phyloP scores from a whole-genome alignment of 352 stramenopile species.

The Phytopythium vexans region DNA sequence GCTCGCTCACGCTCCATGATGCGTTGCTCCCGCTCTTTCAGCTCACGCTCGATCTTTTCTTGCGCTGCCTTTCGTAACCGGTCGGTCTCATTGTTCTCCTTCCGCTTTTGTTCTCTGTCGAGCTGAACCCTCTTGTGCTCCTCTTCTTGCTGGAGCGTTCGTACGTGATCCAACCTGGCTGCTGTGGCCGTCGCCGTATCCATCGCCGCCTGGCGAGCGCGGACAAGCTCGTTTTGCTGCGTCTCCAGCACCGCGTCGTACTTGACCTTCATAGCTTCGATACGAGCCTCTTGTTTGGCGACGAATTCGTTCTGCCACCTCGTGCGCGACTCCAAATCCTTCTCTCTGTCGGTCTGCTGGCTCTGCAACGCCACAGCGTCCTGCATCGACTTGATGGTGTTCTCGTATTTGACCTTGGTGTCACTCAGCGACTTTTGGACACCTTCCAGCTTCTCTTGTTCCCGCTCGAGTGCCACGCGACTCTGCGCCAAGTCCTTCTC shows the following conservation, averaged over 20 bases:
- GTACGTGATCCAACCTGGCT: slow-evolving; percentile 47
- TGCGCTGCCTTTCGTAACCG: slow-evolving; percentile 24
- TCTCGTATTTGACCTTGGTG: slow-evolving; percentile 43
- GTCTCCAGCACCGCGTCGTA: slow-evolving; percentile 62
- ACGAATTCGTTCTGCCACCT: slow-evolving; percentile 73
- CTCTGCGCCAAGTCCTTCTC: slow-evolving; percentile 61
- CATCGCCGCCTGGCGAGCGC: slow-evolving; percentile 41
- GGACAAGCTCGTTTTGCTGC: slow-evolving; percentile 52
- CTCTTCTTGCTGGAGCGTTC: slow-evolving; percentile 36
- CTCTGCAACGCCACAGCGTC: slow-evolving; percentile 41
- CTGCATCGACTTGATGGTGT: slow-evolving; percentile 43
- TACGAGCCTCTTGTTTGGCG: slow-evolving; percentile 61
- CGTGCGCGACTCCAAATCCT: slow-evolving; percentile 53
- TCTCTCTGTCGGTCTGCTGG: slow-evolving; percentile 48
- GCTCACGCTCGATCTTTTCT: slow-evolving; percentile 40
- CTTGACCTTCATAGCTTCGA: slow-evolving; percentile 66
- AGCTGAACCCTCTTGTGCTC: slow-evolving; percentile 26
- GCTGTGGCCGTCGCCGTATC: slow-evolving; percentile 43
- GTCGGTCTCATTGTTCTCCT: slow-evolving; percentile 45
- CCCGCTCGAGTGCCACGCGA: slow-evolving; percentile 39
- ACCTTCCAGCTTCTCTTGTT: slow-evolving; percentile 34
- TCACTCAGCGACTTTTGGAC: slow-evolving; percentile 26
- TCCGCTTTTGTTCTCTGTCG: slow-evolving; percentile 29
- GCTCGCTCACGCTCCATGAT: slow-evolving; percentile 43
- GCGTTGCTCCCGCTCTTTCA: slow-evolving; percentile 53